A percentile compares a stretch with the other conserved stretches of the same genome.
Evolutionary conservation across 306 rosid species (phyloP).

Genomic region (Alnus rubra): DNA sequence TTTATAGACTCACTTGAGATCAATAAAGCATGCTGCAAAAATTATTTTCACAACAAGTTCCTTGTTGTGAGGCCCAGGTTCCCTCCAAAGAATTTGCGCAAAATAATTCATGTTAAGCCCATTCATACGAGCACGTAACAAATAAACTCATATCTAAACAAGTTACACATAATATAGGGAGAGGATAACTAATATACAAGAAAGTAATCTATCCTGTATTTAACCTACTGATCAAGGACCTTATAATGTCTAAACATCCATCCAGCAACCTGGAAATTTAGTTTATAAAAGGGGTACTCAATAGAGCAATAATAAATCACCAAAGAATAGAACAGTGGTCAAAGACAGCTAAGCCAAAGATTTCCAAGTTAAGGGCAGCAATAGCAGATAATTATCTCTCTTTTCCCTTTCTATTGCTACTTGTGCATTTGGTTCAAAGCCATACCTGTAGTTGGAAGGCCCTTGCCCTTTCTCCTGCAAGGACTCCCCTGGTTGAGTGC

Average conservation of each 20-base stretch:
- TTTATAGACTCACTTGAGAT: too few relatives aligned
- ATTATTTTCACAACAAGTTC: too few relatives aligned
- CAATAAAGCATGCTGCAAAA: too few relatives aligned
- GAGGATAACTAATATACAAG: background rate
- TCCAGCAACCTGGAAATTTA: background rate
- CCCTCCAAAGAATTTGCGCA: too few relatives aligned
- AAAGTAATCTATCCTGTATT: background rate
- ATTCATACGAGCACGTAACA: background rate
- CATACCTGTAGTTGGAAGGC: conserved; percentile 93
- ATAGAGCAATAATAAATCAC: background rate
- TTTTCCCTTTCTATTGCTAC: background rate
- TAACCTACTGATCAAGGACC: background rate
- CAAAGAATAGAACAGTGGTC: background rate
- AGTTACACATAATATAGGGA: background rate
- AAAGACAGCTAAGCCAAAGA: background rate
- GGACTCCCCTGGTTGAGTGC: conserved; percentile 95
- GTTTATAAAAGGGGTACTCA: background rate
- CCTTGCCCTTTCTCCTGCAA: conserved; percentile 86
- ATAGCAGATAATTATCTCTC: background rate
- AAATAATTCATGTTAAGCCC: too few relatives aligned
- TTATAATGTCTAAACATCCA: background rate
- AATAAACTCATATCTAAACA: background rate
- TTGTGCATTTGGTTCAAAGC: conserved; percentile 1
- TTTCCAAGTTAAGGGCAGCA: background rate
- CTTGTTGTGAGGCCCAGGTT: too few relatives aligned